Base-by-base conservation (phyloP, 1,139 yeast species). In the Entelexis paramagnoliae region DNA sequence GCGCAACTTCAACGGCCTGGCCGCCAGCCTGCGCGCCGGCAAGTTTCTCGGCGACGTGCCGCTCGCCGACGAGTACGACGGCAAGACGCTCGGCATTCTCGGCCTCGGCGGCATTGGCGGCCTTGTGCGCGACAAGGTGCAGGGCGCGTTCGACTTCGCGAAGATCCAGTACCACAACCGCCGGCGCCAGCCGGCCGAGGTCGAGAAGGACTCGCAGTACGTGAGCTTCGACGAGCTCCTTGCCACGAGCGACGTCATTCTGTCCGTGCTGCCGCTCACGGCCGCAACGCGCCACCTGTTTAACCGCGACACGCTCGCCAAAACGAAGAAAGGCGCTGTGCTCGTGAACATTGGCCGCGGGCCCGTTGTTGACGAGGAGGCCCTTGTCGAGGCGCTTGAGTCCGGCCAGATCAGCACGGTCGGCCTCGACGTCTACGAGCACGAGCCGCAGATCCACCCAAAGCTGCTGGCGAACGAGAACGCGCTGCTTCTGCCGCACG, bases 31-130 rank as follows among this genome's bases (percentile, higher is more conserved):
- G 71, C 55, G 72, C 36, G 57, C 58, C 16, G 70, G 69, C 39
- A 57, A 66, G 40, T 72, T 70, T 68, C 58, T 60, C 40, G 51
- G 55, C 20, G 64, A 61, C 13, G 59, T 65, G 4, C 66, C 64
- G 2, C 63, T 70, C 34, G 72, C 68, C 45, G 63, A 65, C 45
- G 83, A 79, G 59, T 88, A 88, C 7, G 76, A 74, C 59, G 78
- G 79, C 17, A 79, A 78, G 63, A 75, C 75, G 9, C 73, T 83
- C 28, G 93, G 93, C 10, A 80, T 84, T 54, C 70, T 81, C 50
- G 93, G 93, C 8, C 76, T 83, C 81, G 93, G 93, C 14, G 89
- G 91, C 28, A 82, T 84, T 65, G 93, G 93, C 49, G 73, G 84
- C 46, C 80, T 85, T 13, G 77, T 83, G 48, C 74, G 86, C 53